These are phyloP conservation scores for Penicillium oxalicum DNA, from an alignment of 2,329 filamentous ascomycete genomes.

Conservation along the genomic window DNA sequence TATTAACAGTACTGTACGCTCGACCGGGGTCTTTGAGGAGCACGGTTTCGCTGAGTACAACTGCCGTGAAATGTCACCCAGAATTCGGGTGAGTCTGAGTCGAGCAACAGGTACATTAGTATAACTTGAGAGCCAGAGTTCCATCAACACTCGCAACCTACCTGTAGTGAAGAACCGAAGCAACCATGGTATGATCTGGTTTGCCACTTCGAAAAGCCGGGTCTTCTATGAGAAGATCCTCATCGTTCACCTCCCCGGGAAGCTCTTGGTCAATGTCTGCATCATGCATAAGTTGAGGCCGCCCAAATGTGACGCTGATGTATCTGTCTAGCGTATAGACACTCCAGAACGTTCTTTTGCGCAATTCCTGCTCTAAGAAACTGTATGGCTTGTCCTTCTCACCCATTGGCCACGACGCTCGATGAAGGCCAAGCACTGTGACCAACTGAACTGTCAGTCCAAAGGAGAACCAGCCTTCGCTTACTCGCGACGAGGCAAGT, in stretches of 20 bases:
- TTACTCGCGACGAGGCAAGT: not conserved
- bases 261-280: not conserved
- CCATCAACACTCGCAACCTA: not conserved
- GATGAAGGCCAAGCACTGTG: constrained; percentile 13
- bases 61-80: not conserved
- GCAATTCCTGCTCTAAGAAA: too few species aligned
- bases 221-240: not conserved
- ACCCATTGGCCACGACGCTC: too few species aligned
- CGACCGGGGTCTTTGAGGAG: not conserved
- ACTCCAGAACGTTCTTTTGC: not conserved
- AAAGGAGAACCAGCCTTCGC: not conserved
- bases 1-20: not conserved
- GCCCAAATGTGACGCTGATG: not conserved
- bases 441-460: not conserved
- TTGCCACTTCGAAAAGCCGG: not conserved
- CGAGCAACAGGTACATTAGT: not conserved
- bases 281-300: not conserved
- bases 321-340: not conserved
- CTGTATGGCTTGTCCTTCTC: too few species aligned
- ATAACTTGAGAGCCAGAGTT: not conserved
- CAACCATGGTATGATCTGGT: not conserved
- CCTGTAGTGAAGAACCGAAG: not conserved
- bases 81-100: not conserved
- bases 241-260: not conserved
- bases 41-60: not conserved